Base-by-base conservation (phyloP, 768 basidiomycete genomes). In the Pilatotrama ljubarskyi region DNA sequence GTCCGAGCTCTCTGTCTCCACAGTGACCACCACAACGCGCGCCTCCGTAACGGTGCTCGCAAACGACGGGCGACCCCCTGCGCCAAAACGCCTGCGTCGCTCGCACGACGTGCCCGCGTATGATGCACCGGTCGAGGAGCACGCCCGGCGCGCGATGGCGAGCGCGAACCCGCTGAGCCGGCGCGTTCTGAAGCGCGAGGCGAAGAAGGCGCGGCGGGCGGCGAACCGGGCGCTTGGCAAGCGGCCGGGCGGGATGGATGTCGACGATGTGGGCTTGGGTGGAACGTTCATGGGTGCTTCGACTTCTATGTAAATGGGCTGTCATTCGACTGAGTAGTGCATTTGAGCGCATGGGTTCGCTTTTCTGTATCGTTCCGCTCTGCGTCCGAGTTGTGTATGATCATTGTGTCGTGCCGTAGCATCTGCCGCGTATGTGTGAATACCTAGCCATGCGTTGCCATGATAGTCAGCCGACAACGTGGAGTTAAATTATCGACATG, bases 41-140 rank as follows among this genome's bases (percentile, higher is more conserved):
- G 25, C 29, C 24, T 51, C 46, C 38, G 29, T n/a, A 18, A 42
- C 43, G 18, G 25, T 17, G 55, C 37, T 18, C 40, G 50, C 38
- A 51, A 48, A n/a, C 54, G 68, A 64, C 35, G 43, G 57, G 13
- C 61, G 50, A 20, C 62, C 59, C 36, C 67, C 64, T 40, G 55
- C 65, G 61, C 84, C 86, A 0, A 89, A 88, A 68, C 84, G 87
- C 9, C 78, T 83, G 55, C 79, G 87, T 14, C 83, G 76, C 66
- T 76, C 79, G 35, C 84, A 82, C 66, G 82, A 83, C 41, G 65
- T 84, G 18, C 68, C 68, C 2, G 60, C 59, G 13, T 84, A 86
- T 62, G 80, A 88, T 57, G 77, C 78, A 6, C 77, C 72, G 0
- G 79, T 80, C 4, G 80, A 83, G 38, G 73, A 72, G 7, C 74